Evolutionary conservation across 371 early-diverging fungal species (phyloP), one percentile per base, ranked within the genome.

Genomic region (Mortierella sp.): DNA sequence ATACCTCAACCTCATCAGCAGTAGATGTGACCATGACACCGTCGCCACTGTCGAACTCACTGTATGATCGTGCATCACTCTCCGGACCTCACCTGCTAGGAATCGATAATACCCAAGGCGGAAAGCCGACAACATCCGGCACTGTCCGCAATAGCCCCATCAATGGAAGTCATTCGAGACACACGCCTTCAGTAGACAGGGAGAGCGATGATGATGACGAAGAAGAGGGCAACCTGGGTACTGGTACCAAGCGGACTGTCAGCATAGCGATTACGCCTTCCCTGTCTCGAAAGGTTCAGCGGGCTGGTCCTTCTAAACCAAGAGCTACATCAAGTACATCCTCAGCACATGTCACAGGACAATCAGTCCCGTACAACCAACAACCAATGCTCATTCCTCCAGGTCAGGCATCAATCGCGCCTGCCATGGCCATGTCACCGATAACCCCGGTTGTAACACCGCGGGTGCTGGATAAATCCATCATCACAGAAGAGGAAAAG

Each of bases 401-500:
- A 14, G 28, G 44, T 17, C 49, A 43, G 48, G 34, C 48, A 0
- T 51, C 51, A 15, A 58, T 53, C 11, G 17, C 54, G 3, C 56
- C 61, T 0, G 34, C 60, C 1, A 19, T 50, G 47, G 43, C 73
- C 3, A 28, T 65, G 51, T 30, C 56, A 11, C 37, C 67, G n/a
- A 44, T 37, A 2, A 32, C 54, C 2, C 42, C 56, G 23, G 44
- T 37, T 4, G 55, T 50, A 21, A 42, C 39, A 9, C 60, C 37
- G 12, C 49, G 70, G n/a, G 60, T 83, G 26, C 49, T 87, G 19
- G 82, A 87, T 28, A 75, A 73, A 21, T 47, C 64, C 7, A 44
- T 61, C 17, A 81, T 87, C 21, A 80, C 82, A 21, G 89, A 87
- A 34, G 83, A 84, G 31, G 95, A 95, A 79, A 84, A 79, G 28